Evolutionary conservation across 352 stramenopile species (phyloP).

Genomic region (Phytophthora fragariae): DNA sequence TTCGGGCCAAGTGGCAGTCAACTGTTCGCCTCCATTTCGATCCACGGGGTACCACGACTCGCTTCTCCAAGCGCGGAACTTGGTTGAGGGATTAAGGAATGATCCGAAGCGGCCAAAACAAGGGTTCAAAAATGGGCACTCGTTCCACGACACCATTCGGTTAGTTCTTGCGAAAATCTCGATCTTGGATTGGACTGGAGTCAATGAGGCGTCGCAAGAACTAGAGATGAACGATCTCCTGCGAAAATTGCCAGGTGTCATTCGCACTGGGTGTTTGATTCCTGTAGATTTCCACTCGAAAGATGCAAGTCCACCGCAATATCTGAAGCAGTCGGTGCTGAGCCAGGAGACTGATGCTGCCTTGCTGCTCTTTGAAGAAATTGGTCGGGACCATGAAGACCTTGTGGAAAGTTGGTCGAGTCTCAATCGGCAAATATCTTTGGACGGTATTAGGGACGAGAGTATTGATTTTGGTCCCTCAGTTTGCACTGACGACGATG

Average conservation of each 20-base stretch:
- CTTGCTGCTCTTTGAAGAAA: background rate
- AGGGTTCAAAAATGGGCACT: constrained; percentile 44
- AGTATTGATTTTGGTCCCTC: background rate
- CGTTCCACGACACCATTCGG: constrained; percentile 57
- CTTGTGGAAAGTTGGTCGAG: background rate
- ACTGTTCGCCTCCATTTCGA: constrained; percentile 57
- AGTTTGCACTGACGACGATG: background rate
- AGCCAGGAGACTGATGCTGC: background rate
- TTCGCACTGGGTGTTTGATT: background rate
- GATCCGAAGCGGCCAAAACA: constrained; percentile 6
- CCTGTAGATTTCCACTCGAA: background rate
- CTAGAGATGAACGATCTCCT: background rate
- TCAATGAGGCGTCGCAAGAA: background rate
- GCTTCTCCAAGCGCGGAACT: constrained; percentile 35
- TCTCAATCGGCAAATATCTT: background rate
- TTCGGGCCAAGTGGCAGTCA: constrained; percentile 48
- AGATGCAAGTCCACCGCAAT: background rate
- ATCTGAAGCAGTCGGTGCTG: background rate
- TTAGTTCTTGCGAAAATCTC: constrained; percentile 66
- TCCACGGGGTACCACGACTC: constrained; percentile 52
- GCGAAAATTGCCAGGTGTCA: background rate
- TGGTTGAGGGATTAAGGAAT: constrained; percentile 36
- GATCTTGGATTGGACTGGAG: constrained; percentile 62
- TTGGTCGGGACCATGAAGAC: background rate
- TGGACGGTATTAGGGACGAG: background rate